Evolutionary conservation across 2,329 filamentous ascomycete species (phyloP), one percentile per base, ranked within the genome.

Genomic region (Fusarium proliferatum): DNA sequence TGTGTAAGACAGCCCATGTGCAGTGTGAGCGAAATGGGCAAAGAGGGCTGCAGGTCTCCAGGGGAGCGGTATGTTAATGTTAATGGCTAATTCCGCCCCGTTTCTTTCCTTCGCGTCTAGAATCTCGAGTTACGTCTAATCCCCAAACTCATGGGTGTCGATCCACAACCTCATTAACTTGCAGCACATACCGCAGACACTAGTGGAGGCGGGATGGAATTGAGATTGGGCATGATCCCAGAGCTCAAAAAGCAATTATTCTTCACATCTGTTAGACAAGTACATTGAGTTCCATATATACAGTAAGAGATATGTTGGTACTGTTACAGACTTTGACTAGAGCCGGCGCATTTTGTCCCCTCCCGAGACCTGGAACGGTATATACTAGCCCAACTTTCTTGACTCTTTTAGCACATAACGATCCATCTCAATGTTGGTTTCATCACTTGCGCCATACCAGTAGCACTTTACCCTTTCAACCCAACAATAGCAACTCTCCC

Each of bases 241-340:
- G 66, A 75, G 49, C 43, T 48, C 34, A 73, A 68, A 55, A 75
- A 75, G 73, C 62, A 75, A 74, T 72, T 69, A 61, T 72, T 61
- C 48, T 61, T 49, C 61, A 62, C 38, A 16, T 15, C 46, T 45
- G 17, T 39, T 28, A 26, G 39, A 61, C 26, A n/a, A 61, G 56
- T 30, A 43, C 36, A 9, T 39, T 42, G 43, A 61, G 43, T 42
- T 52, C 33, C 30, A 41, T 49, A 38, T 57, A 36, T 43, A 33
- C 30, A 56, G 34, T 38, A 21, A 61, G 30, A 46, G 49, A 42
- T 57, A 33, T 42, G 36, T 28, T 58, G 59, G 21, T 58, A 30
- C 43, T 30, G 56, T 30, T 28, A 38, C 43, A 41, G 46, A 30
- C 45, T 30, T 57, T 43, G 41, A 19, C 36, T 53, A 56, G 55